phyloP scores from a whole-genome alignment of 129 eudicot species.

The Heracleum sosnowskyi region DNA sequence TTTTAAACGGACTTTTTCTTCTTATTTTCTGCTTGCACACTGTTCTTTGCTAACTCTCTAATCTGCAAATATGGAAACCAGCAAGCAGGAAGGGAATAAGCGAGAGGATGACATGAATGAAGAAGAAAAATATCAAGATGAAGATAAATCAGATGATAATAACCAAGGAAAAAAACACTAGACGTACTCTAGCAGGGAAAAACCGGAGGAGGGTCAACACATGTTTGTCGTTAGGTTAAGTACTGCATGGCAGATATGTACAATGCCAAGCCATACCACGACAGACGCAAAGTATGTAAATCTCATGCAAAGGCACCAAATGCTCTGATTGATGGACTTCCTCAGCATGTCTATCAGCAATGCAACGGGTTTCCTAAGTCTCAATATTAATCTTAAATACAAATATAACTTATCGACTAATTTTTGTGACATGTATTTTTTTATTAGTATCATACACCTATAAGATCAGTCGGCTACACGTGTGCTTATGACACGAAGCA shows the following conservation, averaged over 20 bases:
- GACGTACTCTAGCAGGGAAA: constrained; percentile 31
- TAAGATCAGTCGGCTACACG: no score
- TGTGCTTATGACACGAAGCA: no score
- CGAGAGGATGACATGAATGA: constrained; percentile 25
- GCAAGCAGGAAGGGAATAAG: constrained; percentile 36
- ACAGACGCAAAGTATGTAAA: constrained; percentile 84
- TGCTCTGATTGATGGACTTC: constrained; percentile 41
- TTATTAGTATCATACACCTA: no score
- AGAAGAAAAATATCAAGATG: constrained; percentile 35
- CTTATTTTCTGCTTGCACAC: constrained; percentile 14
- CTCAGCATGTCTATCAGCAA: constrained; percentile 86
- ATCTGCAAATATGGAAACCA: constrained; percentile 27
- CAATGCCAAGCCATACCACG: constrained; percentile 59
- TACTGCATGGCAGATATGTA: constrained; percentile 53
- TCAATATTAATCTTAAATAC: neutral
- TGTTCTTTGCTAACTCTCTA: neutral
- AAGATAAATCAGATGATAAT: constrained; percentile 40
- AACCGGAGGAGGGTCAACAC: constrained; percentile 34
- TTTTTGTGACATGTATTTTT: neutral
- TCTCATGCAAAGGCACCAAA: constrained; percentile 66
- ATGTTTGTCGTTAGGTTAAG: constrained; percentile 62
- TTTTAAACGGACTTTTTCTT: constrained; percentile 1
- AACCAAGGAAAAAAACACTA: constrained; percentile 28
- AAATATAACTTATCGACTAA: neutral
- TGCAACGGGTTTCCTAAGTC: constrained; percentile 64